Evolutionary conservation across 179 eudicot species (phyloP), one percentile per base, ranked within the genome.

Genomic region (Beta lomatogona): DNA sequence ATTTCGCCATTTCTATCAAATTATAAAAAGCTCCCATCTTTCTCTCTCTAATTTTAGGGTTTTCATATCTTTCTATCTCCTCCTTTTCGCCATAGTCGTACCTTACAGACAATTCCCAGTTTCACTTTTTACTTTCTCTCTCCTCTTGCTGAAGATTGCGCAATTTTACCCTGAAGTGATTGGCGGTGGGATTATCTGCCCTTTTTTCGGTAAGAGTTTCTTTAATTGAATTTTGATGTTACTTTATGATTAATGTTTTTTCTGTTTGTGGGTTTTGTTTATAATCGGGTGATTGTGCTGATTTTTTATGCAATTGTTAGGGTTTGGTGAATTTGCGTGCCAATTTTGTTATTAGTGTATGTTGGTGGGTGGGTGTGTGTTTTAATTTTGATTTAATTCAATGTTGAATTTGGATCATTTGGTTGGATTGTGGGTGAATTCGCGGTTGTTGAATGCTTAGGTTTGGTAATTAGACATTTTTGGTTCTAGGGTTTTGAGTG

Each of bases 1-100:
- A n/a, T n/a, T 12, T 82, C 76, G 60, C 80, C 84, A 82, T 81
- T 81, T 75, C n/a, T 41, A 64, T 41, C 15, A 36, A 36, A 36
- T 36, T 36, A 36, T 36, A 36, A 61, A 71, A 60, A 72, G 60
- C 16, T 54, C 60, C 21, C 73, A 11, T 15, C 73, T 71, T 55
- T 73, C 84, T 77, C 73, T 71, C 84, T 77, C 73, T 28, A 54
- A 73, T 69, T 69, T 46, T 78, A 82, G 78, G 81, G 67, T 77
- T 82, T 48, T 54, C 64, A 0, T 6, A 9, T 48, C 9, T 48
- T n/a, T 65, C 64, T 41, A 66, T 76, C 53, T 25, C 15, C 64
- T 36, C 66, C 5, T 64, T 69, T 8, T 22, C 53, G 6, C 52
- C 52, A 48, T 14, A 6, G 44, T n/a, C 19, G 28, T 46, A n/a